Evolutionary conservation across 1,284 basidiomycete genomes (phyloP).

Genomic region (Irpex sp.): DNA sequence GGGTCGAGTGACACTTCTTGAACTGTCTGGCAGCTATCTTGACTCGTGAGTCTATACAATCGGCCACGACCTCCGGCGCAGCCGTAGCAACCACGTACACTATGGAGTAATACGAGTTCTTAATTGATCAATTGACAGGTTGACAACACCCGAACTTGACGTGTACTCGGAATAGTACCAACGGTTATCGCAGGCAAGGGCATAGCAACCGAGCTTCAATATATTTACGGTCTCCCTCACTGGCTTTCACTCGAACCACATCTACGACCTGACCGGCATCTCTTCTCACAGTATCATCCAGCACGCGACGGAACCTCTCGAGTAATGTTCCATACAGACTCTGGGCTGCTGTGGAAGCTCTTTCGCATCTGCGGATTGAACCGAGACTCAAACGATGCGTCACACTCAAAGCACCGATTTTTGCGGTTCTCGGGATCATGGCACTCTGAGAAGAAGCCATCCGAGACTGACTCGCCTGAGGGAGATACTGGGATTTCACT

Average conservation of each 20-base stretch:
- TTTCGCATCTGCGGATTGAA: background rate
- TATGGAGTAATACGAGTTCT: no score
- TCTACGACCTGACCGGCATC: background rate
- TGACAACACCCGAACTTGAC: no score
- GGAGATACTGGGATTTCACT: background rate
- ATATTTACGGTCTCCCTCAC: background rate
- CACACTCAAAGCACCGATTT: background rate
- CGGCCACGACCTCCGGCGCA: background rate
- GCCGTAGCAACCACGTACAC: background rate
- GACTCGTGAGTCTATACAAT: background rate
- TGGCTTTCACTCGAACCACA: background rate
- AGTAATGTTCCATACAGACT: background rate
- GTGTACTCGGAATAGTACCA: background rate
- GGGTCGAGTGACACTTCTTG: no score
- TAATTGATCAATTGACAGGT: no score
- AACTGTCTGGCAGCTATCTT: no score
- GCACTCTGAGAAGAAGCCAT: background rate
- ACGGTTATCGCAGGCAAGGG: background rate
- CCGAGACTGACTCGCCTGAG: background rate
- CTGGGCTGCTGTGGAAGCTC: background rate
- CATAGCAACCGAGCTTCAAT: background rate
- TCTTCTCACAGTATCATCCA: background rate
- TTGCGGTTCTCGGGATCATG: background rate
- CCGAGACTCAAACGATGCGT: background rate
- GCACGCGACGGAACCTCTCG: background rate